Conservation (phyloP, 148 eudicot species). For the Nyssa sinensis region DNA sequence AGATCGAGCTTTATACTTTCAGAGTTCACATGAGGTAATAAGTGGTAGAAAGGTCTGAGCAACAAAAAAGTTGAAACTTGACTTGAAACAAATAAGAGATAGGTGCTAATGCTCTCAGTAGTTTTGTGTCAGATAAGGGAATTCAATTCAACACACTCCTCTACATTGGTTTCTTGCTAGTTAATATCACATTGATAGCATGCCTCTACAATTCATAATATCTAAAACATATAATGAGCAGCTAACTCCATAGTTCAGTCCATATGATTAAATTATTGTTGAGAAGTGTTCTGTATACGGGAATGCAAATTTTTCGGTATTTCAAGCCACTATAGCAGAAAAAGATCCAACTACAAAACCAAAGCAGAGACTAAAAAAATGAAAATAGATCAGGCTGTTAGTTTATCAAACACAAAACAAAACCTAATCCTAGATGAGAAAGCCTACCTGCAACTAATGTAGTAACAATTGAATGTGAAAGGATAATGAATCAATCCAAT, state of each 20-base stretch:
- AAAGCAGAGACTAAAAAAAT: neutral
- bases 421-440: too few species aligned
- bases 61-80: neutral
- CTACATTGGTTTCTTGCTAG: neutral
- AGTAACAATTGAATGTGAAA: too few species aligned
- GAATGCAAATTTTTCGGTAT: neutral
- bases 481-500: too few species aligned
- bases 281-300: neutral
- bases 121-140: too few species aligned
- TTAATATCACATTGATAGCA: neutral
- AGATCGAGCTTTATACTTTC: neutral
- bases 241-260: neutral
- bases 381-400: neutral
- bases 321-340: too few species aligned
- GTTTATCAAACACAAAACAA: neutral
- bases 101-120: neutral
- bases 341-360: neutral
- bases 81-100: neutral
- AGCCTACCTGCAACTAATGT: too few species aligned
- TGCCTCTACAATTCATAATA: neutral
- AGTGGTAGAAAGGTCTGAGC: neutral
- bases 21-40: neutral
- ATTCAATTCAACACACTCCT: neutral
- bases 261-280: neutral
- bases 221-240: neutral